Conservation (phyloP, 345 rosid species). For the Eucalyptus albens region DNA sequence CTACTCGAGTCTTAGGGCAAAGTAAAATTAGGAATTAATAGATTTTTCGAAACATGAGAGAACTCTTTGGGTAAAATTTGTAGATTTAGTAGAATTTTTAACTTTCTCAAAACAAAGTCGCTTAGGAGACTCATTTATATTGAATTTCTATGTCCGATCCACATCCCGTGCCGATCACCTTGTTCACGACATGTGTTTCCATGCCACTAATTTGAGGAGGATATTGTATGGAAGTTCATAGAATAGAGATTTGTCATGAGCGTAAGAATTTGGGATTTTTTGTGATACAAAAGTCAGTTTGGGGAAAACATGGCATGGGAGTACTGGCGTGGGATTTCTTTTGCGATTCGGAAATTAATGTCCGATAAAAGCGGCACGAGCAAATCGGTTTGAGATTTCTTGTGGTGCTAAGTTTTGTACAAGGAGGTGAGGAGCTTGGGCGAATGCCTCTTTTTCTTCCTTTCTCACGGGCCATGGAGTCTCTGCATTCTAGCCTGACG, state of each 20-base stretch:
- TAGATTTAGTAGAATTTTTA: background rate
- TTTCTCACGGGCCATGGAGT: background rate
- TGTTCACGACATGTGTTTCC: background rate
- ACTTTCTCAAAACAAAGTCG: background rate
- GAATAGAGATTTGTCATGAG: background rate
- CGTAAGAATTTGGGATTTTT: accelerated
- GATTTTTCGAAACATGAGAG: background rate
- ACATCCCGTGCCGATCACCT: background rate
- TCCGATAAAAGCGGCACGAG: background rate
- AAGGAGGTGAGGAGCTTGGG: background rate
- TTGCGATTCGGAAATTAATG: too few relatives aligned
- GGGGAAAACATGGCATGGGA: background rate
- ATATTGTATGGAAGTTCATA: background rate
- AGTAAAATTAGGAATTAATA: background rate
- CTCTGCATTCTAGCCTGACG: background rate
- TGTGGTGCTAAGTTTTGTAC: background rate
- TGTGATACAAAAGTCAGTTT: background rate
- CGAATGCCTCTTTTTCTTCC: background rate
- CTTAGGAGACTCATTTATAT: background rate
- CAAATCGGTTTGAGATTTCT: background rate
- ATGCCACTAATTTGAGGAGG: background rate
- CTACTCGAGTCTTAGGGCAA: background rate
- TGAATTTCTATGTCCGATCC: background rate
- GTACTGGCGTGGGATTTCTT: background rate
- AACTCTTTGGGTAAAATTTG: background rate